Evolutionary conservation across 441 rosid species (phyloP), one percentile per base, ranked within the genome.

Genomic region (Hura crepitans): DNA sequence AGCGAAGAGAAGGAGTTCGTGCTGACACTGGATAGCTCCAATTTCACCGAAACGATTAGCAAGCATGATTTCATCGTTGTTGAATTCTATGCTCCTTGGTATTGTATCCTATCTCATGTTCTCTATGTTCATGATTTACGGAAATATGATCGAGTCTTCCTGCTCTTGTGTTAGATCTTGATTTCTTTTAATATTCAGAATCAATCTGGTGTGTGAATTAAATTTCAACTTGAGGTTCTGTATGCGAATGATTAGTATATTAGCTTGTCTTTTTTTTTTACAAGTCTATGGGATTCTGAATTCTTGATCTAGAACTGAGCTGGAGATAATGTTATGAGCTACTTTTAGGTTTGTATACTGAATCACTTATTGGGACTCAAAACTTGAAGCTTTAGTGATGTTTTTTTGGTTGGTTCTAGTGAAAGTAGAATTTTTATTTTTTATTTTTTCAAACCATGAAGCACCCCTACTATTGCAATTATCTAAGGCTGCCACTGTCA

Each of bases 51-150:
- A 3, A 81, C 86, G 9, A 83, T 95, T 65, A 75, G 73, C 80
- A 87, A 90, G 75, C 91, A 88, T 74, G 84, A 92, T 51, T 87
- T 95, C 84, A 75, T 95, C 72, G 97, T 92, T 78, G 97, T 95
- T 49, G 99, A 95, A 77, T 95, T 92, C 82, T 95, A 95, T 77
- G 98, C 99, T 71, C 97, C 96, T 27, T 92, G 99, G 99, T 95
- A 87, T 66, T 3, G 1, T 20, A n/a, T 33, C 67, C 8, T 8
- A 49, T 62, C 12, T 56, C 15, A 3, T 13, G 30, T 14, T 28
- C 0, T 9, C 47, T 13, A 2, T 18, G 5, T 47, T 18, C 15
- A 4, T 49, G 31, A 14, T 54, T 15, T 43, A 3, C 30, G 57
- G 22, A 10, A 0, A 66, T 49, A 23, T n/a, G 0, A 12, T 18